These are phyloP conservation scores for Phaeosphaeriaceae sp. DNA, from an alignment of 2,329 filamentous ascomycete genomes.

Conservation along the genomic window DNA sequence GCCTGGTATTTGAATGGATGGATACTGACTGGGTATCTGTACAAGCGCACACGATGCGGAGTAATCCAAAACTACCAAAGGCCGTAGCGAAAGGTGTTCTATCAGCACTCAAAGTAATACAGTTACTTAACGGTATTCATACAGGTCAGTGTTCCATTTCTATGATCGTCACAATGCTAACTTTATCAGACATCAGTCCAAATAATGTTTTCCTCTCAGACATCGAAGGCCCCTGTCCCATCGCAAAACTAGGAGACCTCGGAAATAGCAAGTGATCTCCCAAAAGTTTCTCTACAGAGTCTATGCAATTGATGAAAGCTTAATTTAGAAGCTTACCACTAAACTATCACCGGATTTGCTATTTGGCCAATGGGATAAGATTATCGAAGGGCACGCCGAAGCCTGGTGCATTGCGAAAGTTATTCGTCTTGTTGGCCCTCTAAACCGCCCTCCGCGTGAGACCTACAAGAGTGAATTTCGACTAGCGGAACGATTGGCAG, in stretches of 20 bases:
- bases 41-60: background rate
- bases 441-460: slow-evolving; percentile 15
- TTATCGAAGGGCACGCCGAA: slow-evolving; percentile 21
- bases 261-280: slow-evolving; percentile 27
- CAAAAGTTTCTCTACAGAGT: slow-evolving; percentile 23
- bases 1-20: slow-evolving; percentile 34
- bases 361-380: slow-evolving; percentile 24
- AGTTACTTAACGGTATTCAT: background rate
- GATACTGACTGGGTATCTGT: slow-evolving; percentile 14
- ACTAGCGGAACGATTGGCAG: slow-evolving; percentile 7
- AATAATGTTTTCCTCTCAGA: slow-evolving; percentile 28
- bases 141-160: background rate
- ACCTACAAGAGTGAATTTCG: slow-evolving; percentile 12
- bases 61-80: slow-evolving; percentile 1
- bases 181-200: slow-evolving; percentile 20
- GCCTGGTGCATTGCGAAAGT: slow-evolving; percentile 32
- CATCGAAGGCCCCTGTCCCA: slow-evolving; percentile 13
- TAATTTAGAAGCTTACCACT: slow-evolving; percentile 23
- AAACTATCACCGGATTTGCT: slow-evolving; percentile 14
- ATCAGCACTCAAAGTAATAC: background rate
- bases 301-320: background rate
- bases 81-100: background rate
- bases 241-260: slow-evolving; percentile 27
- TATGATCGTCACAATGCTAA: background rate
- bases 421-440: slow-evolving; percentile 20